Evolutionary conservation across 495 filamentous ascomycete genomes (phyloP), one percentile per base, ranked within the genome.

Genomic region (Chaetomium cochliodes): DNA sequence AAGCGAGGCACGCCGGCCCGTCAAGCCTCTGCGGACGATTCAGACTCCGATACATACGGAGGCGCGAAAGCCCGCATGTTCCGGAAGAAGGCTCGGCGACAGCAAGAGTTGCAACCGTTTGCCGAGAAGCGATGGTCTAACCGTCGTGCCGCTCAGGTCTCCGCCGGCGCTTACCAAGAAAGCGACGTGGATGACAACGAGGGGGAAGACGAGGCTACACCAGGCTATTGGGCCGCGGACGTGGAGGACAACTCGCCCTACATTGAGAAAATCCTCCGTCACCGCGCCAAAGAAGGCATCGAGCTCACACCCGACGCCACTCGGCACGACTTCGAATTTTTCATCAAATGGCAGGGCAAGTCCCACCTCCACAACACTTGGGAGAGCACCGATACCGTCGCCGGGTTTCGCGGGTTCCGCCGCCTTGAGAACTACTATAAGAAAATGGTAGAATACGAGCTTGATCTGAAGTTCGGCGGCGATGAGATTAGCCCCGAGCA

Each of bases 321-420:
- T 23, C 90, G 90, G 65, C 85, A 92, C 60, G 90, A 97, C 69
- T 97, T 92, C 66, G 90, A 96, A 64, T 98, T 91, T 74, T 92
- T 88, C 72, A 93, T 99, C 69, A 99, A 99, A 81, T 99, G 94
- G 94, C 92, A 97, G 76, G 89, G 86, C 65, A 90, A 91, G 76
- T 96, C 94, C 25, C 91, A 98, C 74, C 91, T 92, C 68, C 94
- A 99, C 79, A 88, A 93, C 33, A 94, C 93, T 3, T 98, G 96
- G 96, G 92, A 97, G 75, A 86, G 86, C 0, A 86, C 88, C 25
- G 88, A 91, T 58, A 81, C 77, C 52, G 82, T 96, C 30, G 72
- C 74, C 11, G 77, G 74, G 2, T 78, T 78, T 51, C 85, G 88
- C 52, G 96, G 96, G 49, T 88, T 88, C 54, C 90, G 92, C 51